Conservation (phyloP, 257 asterid genomes). For the Salvia hispanica region DNA sequence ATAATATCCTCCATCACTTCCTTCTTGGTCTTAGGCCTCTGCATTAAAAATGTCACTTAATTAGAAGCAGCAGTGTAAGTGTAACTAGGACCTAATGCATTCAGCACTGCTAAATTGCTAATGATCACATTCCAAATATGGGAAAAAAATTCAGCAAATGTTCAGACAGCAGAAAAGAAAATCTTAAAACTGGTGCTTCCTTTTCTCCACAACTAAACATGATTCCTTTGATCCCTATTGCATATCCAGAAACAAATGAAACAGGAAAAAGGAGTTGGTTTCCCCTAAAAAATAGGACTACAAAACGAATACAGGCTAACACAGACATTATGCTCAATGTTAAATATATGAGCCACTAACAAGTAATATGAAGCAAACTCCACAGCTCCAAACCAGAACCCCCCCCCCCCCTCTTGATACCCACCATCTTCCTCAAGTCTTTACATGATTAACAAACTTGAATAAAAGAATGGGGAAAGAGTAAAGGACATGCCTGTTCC, state of each 20-base stretch:
- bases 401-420: neutral
- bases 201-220: neutral
- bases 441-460: neutral
- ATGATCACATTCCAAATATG: neutral
- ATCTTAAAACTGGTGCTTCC: neutral
- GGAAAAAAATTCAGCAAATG: neutral
- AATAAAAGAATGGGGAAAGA: neutral
- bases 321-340: neutral
- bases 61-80: conserved; percentile 36
- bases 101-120: too few species aligned
- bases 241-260: neutral
- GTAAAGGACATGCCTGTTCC: too few species aligned
- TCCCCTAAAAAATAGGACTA: neutral
- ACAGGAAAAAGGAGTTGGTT: neutral
- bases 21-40: conserved; percentile 90
- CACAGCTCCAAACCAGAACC: neutral
- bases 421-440: neutral
- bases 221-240: neutral
- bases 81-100: neutral
- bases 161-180: neutral
- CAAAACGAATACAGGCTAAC: neutral
- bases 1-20: conserved; percentile 94
- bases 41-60: conserved; percentile 34
- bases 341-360: conserved; percentile 4
- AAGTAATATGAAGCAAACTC: neutral